These are phyloP conservation scores for Nicotiana sylvestris DNA, from an alignment of 257 asterid genomes.

Conservation along the genomic window DNA sequence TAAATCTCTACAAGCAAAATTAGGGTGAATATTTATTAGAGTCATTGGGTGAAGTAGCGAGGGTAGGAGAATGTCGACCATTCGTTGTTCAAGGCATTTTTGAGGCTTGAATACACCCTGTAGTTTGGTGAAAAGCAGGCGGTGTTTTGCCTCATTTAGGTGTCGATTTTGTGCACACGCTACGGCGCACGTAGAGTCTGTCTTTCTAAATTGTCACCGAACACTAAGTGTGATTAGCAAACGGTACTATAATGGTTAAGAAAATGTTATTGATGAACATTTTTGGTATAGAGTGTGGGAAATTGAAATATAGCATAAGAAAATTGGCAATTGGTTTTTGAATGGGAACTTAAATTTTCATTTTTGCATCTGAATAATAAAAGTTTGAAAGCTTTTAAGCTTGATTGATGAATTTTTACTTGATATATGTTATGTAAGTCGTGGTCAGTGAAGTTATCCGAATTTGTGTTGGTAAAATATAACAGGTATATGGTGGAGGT, in stretches of 20 bases:
- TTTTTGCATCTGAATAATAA: background rate
- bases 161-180: no score
- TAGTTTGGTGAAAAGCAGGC: background rate
- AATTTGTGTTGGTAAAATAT: background rate
- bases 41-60: background rate
- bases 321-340: no score
- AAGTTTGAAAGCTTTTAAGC: background rate
- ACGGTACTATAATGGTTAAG: background rate
- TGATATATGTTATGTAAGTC: background rate
- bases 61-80: background rate
- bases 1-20: background rate
- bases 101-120: background rate
- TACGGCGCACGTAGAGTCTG: background rate
- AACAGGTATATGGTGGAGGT: background rate
- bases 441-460: background rate
- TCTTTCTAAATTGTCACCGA: background rate
- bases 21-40: background rate
- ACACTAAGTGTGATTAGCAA: background rate
- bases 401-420: background rate
- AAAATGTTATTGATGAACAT: background rate
- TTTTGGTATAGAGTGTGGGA: background rate
- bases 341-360: no score
- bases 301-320: background rate
- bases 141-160: background rate
- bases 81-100: background rate